phyloP scores from a whole-genome alignment of 805 yeast species.

The Blastobotrys muscicola region DNA sequence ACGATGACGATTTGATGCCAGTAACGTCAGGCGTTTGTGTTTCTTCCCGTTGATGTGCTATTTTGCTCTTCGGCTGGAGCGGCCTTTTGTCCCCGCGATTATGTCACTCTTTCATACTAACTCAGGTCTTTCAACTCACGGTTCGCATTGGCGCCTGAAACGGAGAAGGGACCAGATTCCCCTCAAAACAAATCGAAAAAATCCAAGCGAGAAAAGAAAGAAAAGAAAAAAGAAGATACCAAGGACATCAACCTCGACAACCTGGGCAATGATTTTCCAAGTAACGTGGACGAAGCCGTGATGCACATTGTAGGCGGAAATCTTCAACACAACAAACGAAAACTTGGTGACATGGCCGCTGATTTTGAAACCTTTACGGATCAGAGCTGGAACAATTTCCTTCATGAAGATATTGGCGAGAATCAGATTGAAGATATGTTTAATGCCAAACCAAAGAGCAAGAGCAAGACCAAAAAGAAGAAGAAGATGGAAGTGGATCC shows the following conservation, averaged over 20 bases:
- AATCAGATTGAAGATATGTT: conserved; percentile 1
- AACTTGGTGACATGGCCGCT: conserved; percentile 15
- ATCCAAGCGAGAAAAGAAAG: not conserved
- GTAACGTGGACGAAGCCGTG: conserved; percentile 64
- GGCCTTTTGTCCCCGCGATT: too few relatives aligned
- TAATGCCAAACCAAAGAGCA: conserved; percentile 1
- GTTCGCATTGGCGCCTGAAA: too few relatives aligned
- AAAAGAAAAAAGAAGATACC: not conserved
- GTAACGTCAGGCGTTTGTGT: too few relatives aligned
- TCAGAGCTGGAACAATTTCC: conserved; percentile 15
- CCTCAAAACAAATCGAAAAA: not conserved
- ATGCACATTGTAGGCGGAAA: conserved; percentile 63
- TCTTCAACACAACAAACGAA: conserved; percentile 31
- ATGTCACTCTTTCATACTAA: too few relatives aligned
- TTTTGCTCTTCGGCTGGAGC: too few relatives aligned
- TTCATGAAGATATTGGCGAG: conserved; percentile 16
- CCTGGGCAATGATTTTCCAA: conserved; percentile 1
- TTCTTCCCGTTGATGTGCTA: too few relatives aligned
- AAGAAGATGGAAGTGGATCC: conserved; percentile 50
- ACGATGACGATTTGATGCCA: too few relatives aligned
- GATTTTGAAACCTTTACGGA: conserved; percentile 4
- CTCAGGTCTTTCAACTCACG: too few relatives aligned
- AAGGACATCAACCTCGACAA: conserved; percentile 4
- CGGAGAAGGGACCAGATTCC: too few relatives aligned
- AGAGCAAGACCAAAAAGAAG: conserved; percentile 20